Percentiles rank a stretch among this genome's conserved stretches.
Conservation (phyloP, 139 green algal species). For the Penium margaritaceum region DNA sequence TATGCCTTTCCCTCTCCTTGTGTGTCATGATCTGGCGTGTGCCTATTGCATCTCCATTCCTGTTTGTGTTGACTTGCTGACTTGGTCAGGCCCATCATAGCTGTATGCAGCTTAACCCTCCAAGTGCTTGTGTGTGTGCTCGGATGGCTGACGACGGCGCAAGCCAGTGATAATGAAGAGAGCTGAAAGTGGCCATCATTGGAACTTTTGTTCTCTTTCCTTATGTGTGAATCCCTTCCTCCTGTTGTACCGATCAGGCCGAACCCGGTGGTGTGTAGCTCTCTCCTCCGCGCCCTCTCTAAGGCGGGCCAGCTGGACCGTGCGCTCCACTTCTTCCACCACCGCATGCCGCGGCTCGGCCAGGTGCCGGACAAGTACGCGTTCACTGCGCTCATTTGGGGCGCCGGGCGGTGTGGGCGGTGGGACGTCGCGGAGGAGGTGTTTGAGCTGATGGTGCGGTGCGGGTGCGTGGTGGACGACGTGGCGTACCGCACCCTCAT, state of each 20-base stretch:
- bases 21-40: neutral
- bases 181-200: too few relatives aligned
- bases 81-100: too few relatives aligned
- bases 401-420: neutral
- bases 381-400: slow-evolving; percentile 17
- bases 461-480: slow-evolving; percentile 4
- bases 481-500: slow-evolving; percentile 11
- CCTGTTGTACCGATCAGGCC: neutral
- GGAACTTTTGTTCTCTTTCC: neutral
- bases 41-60: too few relatives aligned
- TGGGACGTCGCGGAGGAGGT: slow-evolving; percentile 17
- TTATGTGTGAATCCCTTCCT: neutral
- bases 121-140: too few relatives aligned
- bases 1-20: neutral
- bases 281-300: slow-evolving; percentile 9
- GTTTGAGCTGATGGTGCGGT: slow-evolving; percentile 12
- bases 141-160: too few relatives aligned
- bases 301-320: neutral
- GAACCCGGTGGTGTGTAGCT: slow-evolving; percentile 3
- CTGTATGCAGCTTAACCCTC: too few relatives aligned
- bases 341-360: neutral
- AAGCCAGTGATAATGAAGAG: too few relatives aligned
- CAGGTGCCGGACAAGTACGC: slow-evolving; percentile 24
- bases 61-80: too few relatives aligned
- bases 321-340: slow-evolving; percentile 10